phyloP scores from a whole-genome alignment of 2,329 filamentous ascomycete species.

The Ascochyta rabiei region DNA sequence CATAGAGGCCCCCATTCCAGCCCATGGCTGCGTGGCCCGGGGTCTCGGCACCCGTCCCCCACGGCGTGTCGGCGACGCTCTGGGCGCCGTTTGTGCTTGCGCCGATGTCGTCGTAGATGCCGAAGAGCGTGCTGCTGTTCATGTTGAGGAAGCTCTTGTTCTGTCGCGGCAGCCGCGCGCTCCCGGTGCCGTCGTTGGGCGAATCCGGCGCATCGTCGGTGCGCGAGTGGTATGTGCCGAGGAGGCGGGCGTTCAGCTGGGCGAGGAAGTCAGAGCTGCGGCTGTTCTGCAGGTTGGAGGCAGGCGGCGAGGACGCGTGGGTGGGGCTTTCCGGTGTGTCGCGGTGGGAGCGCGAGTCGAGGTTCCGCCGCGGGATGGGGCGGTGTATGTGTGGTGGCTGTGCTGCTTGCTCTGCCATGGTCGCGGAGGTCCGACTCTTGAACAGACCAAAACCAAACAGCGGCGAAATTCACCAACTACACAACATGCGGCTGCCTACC shows the following conservation, averaged over 20 bases:
- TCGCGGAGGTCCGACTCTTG: constrained; percentile 12
- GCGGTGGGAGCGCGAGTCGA: constrained; percentile 24
- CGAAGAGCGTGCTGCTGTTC: constrained; percentile 85
- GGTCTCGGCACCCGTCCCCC: constrained; percentile 78
- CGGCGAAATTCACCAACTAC: not conserved
- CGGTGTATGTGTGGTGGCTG: constrained; percentile 44
- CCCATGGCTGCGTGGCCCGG: constrained; percentile 52
- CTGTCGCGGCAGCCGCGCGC: constrained; percentile 54
- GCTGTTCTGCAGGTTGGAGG: constrained; percentile 30
- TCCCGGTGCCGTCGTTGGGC: constrained; percentile 9
- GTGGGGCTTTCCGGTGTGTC: constrained; percentile 37
- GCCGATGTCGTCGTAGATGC: constrained; percentile 73
- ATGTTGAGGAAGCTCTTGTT: constrained; percentile 84
- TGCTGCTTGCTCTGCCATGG: constrained; percentile 32
- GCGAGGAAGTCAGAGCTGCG: constrained; percentile 42
- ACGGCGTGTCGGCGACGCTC: constrained; percentile 71
- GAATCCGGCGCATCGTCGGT: constrained; percentile 29
- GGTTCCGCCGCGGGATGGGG: constrained; percentile 48
- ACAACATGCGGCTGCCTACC: constrained; percentile 1
- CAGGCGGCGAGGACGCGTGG: constrained; percentile 18
- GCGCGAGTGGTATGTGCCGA: constrained; percentile 37
- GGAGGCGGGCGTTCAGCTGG: constrained; percentile 45
- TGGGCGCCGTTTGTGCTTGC: constrained; percentile 29
- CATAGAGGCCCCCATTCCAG: constrained; percentile 15
- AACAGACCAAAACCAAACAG: not conserved